Conservation (phyloP, 306 rosid species). For the Hippophae tibetana region DNA sequence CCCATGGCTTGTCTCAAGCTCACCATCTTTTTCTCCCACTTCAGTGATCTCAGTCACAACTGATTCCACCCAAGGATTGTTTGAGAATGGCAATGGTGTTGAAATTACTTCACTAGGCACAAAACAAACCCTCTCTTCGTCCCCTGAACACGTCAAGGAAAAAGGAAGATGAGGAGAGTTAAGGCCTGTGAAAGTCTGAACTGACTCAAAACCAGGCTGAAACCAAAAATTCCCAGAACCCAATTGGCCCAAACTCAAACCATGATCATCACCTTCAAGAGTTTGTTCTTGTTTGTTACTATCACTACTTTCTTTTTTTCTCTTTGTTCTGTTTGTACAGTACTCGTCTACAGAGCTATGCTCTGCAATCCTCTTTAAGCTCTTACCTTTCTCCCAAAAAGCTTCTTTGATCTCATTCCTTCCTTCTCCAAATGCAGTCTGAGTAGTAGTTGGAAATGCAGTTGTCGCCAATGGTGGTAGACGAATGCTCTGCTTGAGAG, state of each 20-base stretch:
- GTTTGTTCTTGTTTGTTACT: constrained; percentile 15
- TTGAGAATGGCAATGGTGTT: constrained; percentile 39
- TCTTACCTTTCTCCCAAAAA: constrained; percentile 50
- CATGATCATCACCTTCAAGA: constrained; percentile 17
- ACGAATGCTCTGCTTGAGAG: constrained; percentile 73
- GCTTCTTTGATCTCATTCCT: constrained; percentile 38
- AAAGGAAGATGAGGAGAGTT: constrained; percentile 40
- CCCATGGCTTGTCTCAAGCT: constrained; percentile 32
- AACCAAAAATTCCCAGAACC: constrained; percentile 58
- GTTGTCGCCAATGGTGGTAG: constrained; percentile 65
- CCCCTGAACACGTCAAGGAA: constrained; percentile 48
- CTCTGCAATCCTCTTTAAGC: constrained; percentile 74
- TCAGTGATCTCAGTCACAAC: too few species aligned
- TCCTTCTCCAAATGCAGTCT: constrained; percentile 20
- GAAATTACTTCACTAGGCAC: constrained; percentile 63
- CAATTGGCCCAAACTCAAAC: constrained; percentile 43
- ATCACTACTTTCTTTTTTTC: constrained; percentile 47
- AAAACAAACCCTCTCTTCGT: constrained; percentile 54
- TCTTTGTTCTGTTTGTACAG: constrained; percentile 50
- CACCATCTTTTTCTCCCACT: constrained; percentile 27
- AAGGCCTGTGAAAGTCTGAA: neutral
- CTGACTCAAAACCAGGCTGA: constrained; percentile 21
- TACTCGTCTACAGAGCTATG: constrained; percentile 37
- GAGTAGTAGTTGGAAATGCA: constrained; percentile 16
- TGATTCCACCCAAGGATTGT: constrained; percentile 49